Base-by-base conservation (phyloP, 2,329 filamentous ascomycete genomes). In the Phaeosphaeria sp. region DNA sequence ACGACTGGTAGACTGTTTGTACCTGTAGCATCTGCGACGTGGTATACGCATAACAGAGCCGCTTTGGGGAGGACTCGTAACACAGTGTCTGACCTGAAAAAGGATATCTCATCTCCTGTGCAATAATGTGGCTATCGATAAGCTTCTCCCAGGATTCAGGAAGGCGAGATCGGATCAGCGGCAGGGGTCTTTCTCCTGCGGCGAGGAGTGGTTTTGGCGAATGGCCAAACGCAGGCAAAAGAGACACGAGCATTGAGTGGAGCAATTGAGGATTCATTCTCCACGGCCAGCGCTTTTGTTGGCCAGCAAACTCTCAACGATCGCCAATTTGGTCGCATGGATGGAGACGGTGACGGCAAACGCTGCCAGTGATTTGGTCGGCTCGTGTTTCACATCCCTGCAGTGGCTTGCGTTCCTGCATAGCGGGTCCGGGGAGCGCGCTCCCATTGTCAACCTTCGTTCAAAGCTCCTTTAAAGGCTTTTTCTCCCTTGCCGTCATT, bases 161-260 rank as follows among this genome's bases (percentile, higher is more conserved):
- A 30, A 58, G 60, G 63, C 68, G 57, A 69, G 69, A 71, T 63
- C 60, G 42, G 69, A 72, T 72, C 63, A 53, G 57, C 68, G 39
- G 7, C 59, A 58, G 30, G 48, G 61, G 59, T 50, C 53, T 17
- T 46, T 23, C 18, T 56, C 56, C 49, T 11, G 13, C 30, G 23
- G 52, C n/a, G 33, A 42, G 48, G 56, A 53, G 23, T 51, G 48
- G 49, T 59, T 50, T 22, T 50, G 52, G 15, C 21, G 48, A 25
- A 20, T 27, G 18, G 18, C 30, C 17, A 11, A 11, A 25, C 42
- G 47, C 48, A 51, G 33, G n/a, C 25, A 44, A 44, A 30, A 21
- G 41, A 42, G 23, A 51, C 33, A 48, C 41, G 46, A 51, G 46
- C 41, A 21, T 9, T 15, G 22, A 20, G 43, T 54, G 58, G 48